Evolutionary conservation across 345 rosid species (phyloP).

Genomic region (Erysimum cheiranthoides): DNA sequence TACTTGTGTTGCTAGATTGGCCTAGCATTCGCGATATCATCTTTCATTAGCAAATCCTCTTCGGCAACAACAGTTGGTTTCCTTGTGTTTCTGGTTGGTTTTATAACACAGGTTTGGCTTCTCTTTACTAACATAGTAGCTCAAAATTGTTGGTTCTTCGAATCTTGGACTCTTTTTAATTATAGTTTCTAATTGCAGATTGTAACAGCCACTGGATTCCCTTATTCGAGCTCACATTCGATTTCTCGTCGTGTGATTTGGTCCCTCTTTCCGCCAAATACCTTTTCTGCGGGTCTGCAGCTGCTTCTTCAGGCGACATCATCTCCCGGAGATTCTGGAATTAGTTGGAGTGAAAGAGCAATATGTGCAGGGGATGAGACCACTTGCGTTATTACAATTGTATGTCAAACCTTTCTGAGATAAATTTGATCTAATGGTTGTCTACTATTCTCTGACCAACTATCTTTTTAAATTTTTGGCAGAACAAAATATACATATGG

Average conservation of each 20-base stretch:
- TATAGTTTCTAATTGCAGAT: conserved; percentile 54
- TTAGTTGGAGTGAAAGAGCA: conserved; percentile 74
- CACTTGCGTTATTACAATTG: conserved; percentile 72
- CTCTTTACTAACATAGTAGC: conserved; percentile 23
- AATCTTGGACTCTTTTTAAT: conserved; percentile 28
- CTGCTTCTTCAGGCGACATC: conserved; percentile 60
- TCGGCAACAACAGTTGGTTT: conserved; percentile 82
- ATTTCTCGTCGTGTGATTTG: conserved; percentile 50
- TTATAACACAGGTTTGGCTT: conserved; percentile 75
- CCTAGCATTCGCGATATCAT: conserved; percentile 75
- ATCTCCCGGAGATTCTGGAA: conserved; percentile 60
- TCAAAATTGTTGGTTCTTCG: background rate
- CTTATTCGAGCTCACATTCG: conserved; percentile 48
- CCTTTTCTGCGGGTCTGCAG: conserved; percentile 60
- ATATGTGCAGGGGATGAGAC: conserved; percentile 50
- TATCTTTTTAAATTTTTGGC: conserved; percentile 42
- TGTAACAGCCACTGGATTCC: conserved; percentile 58
- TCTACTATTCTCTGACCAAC: conserved; percentile 26
- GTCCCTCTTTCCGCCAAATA: conserved; percentile 92
- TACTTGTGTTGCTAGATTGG: conserved; percentile 64
- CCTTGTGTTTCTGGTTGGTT: conserved; percentile 73
- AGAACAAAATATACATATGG: conserved; percentile 80
- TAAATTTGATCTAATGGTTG: conserved; percentile 16
- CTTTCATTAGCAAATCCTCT: conserved; percentile 78
- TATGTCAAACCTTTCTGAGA: conserved; percentile 45